These are phyloP conservation scores for Epichloe coenophiala DNA, from an alignment of 2,329 filamentous ascomycete species.

Conservation along the genomic window DNA sequence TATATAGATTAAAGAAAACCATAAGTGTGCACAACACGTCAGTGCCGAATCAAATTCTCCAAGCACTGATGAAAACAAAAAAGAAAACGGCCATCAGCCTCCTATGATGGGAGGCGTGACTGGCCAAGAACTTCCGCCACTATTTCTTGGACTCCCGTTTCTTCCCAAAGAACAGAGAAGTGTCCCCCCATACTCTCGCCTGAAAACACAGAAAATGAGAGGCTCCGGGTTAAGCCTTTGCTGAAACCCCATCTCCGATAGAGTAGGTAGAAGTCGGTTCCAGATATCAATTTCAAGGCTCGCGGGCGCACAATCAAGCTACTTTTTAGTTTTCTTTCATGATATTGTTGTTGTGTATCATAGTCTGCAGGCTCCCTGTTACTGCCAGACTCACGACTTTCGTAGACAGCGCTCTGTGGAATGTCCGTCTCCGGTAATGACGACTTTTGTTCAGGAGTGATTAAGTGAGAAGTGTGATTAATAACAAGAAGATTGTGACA, in stretches of 20 bases:
- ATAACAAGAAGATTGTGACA: constrained; percentile 17
- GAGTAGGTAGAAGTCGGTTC: constrained; percentile 1
- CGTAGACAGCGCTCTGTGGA: constrained; percentile 20
- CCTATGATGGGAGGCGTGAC: not conserved
- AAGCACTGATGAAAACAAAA: constrained; percentile 7
- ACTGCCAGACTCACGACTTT: constrained; percentile 20
- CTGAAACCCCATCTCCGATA: not conserved
- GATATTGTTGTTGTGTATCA: constrained; percentile 8
- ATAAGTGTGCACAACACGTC: constrained; percentile 7
- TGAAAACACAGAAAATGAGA: not conserved
- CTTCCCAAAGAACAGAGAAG: not conserved
- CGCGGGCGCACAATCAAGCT: constrained; percentile 2
- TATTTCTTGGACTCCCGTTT: not conserved
- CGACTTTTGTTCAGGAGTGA: constrained; percentile 22
- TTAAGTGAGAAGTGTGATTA: constrained; percentile 26
- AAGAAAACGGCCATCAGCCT: constrained; percentile 5
- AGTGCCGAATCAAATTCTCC: not conserved
- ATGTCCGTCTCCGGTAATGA: constrained; percentile 16
- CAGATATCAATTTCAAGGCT: not conserved
- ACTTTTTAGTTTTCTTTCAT: constrained; percentile 6
- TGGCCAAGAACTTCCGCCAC: not conserved
- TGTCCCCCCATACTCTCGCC: not conserved
- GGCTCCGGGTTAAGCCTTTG: not conserved
- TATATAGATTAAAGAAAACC: constrained; percentile 10
- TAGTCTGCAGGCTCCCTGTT: constrained; percentile 14